Base-by-base conservation (phyloP, 2,329 filamentous ascomycete genomes). In the Blastomyces emzantsi region DNA sequence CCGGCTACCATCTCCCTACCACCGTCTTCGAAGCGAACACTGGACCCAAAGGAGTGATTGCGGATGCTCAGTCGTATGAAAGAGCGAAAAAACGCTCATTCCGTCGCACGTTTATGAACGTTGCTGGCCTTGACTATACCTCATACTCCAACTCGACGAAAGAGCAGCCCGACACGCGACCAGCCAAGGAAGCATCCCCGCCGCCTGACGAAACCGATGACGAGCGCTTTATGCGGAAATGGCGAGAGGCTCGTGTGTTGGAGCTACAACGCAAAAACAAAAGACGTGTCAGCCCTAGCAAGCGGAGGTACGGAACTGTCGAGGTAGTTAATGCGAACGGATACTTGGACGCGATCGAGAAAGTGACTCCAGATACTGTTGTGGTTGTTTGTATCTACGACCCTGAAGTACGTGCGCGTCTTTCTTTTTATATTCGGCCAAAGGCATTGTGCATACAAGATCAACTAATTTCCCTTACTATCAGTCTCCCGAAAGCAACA, bases 311-410 rank as follows among this genome's bases (percentile, higher is more conserved):
- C 73, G 94, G 94, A 28, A 84, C 83, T 15, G 79, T 97, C 66
- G 88, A 92, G 66, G 83, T 86, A 64, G 94, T 97, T 1, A 92
- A 97, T 79, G 93, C 91, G 8, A 81, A 89, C 67, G 94, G 92
- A 22, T 99, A 96, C 71, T 83, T 99, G n/a, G 92, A 97, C 75
- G 92, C 93, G 63, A 91, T 97, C 69, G 94, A 99, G 78, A 94
- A 91, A 77, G 90, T 93, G 4, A 82, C 86, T 49, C 78, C 87
- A 58, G 90, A 93, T 57, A 93, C 90, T 0, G 84, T 89, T 3
- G 92, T 97, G 1, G 89, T 97, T 2, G 94, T 99, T 36, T 95
- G 93, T 77, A 92, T 99, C 68, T 94, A 92, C 75, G 92, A 97
- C 72, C 84, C 90, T 66, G 84, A 89, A 49, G 66, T 67, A 15